Conservation (phyloP, 768 basidiomycete genomes). For the Calvatia gigantea region DNA sequence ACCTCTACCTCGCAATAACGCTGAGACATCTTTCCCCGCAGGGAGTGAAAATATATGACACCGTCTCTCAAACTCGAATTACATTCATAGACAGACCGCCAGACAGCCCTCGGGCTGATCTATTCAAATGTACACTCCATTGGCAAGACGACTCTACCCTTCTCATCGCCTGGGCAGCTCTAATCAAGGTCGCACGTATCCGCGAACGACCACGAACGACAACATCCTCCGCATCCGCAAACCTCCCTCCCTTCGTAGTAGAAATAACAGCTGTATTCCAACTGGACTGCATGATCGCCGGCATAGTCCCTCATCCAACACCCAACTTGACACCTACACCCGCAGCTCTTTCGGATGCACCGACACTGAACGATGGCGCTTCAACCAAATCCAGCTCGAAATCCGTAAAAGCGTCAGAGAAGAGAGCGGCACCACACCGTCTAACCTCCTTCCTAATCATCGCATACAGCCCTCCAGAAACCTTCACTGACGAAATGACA, state of each 20-base stretch:
- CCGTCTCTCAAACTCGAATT: slow-evolving; percentile 68
- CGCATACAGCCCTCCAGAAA: slow-evolving; percentile 81
- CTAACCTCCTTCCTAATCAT: slow-evolving; percentile 81
- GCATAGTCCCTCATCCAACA: slow-evolving; percentile 76
- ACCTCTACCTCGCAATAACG: not conserved
- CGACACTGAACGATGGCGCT: slow-evolving; percentile 10
- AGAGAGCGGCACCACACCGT: slow-evolving; percentile 13
- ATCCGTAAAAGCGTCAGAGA: slow-evolving; percentile 4
- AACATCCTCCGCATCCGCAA: slow-evolving; percentile 38
- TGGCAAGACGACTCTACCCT: slow-evolving; percentile 94
- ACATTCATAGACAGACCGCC: slow-evolving; percentile 81
- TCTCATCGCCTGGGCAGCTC: slow-evolving; percentile 91
- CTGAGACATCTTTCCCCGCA: slow-evolving; percentile 24
- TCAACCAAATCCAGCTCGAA: not conserved
- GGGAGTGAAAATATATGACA: slow-evolving; percentile 96
- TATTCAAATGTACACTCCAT: slow-evolving; percentile 87
- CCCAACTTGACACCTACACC: slow-evolving; percentile 23
- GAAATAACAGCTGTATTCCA: slow-evolving; percentile 92
- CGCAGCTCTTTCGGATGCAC: slow-evolving; percentile 15
- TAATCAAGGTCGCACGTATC: slow-evolving; percentile 86
- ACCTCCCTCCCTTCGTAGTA: slow-evolving; percentile 60
- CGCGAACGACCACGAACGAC: slow-evolving; percentile 53
- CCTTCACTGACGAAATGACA: slow-evolving; percentile 66
- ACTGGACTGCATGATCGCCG: slow-evolving; percentile 93
- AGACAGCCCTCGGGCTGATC: slow-evolving; percentile 86